Base-by-base conservation (phyloP, 257 asterid species). In the Nicotiana benthamiana region DNA sequence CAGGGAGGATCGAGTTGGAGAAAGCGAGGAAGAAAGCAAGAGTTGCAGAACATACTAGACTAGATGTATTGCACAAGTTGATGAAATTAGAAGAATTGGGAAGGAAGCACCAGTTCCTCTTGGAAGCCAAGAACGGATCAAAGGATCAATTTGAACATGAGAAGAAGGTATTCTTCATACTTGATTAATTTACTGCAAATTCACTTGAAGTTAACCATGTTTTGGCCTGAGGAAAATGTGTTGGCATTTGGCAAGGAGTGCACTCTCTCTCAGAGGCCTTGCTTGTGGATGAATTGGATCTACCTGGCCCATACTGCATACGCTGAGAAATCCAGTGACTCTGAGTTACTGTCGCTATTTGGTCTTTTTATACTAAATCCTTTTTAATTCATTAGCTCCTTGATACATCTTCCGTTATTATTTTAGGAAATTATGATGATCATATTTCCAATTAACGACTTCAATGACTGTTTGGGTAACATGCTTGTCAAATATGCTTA, bases 1-100 rank as follows among this genome's bases (percentile, higher is more conserved):
- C 85, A 16, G 82, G 85, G 84, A 80, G 85, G 48, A 77, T 84
- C 16, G 92, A 92, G 86, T 85, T 93, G 92, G 94, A 86, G 84
- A 91, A 90, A 85, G 90, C 91, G 80, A 89, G 90, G 81, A 84
- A 82, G 77, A 89, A 77, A 75, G 88, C 84, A 60, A 86, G 80
- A 24, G 79, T 82, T 63, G 89, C 92, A 57, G 93, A 92, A 77
- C 79, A 87, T 66, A 84, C 87, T 81, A 87, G 88, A 86, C 77
- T 79, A 28, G 86, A 87, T 75, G 86, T 85, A 40, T 79, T 89
- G 84, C 74, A 84, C 79, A 89, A 77, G 87, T 72, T 90, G 79
- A 85, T 61, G 82, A 83, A 81, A 86, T 80, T 89, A 61, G 94
- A 90, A 87, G 92, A 87, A 79, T 83, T 81, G 34, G 82, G 83